Base-by-base conservation (phyloP, 2,329 filamentous ascomycete genomes). In the Geoglossum cookeanum region DNA sequence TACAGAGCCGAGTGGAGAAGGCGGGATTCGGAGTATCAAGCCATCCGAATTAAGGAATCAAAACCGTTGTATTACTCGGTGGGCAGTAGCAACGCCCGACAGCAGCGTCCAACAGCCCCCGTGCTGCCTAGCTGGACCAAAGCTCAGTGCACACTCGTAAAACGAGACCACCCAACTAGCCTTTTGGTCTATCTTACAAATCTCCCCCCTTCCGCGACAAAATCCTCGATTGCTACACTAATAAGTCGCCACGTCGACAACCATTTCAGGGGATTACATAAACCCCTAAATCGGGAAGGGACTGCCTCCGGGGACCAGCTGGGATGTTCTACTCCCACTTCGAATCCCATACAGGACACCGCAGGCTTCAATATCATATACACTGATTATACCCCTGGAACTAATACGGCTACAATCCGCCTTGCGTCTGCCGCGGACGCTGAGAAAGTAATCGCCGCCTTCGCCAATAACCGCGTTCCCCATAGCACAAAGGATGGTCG, bases 111-210 rank as follows among this genome's bases (percentile, higher is more conserved):
- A 6, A 22, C 49, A 8, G 8, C 29, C 32, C 49, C 13, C 13
- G 3, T 15, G 17, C 3, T 9, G n/a, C 47, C 32, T 27, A 59
- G 45, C 4, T 11, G 30, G 30, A 15, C 58, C 29, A 7, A 17
- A 53, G 45, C 15, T 17, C 56, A 52, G 44, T 13, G 30, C 22
- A 9, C 30, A 17, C 27, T 30, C 29, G 6, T 27, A 17, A 30
- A 37, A 13, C 29, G 45, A 32, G 33, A 55, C 30, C 59, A 60
- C 35, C 42, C 58, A 33, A 49, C 5, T 1, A 60, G 61, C 15
- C 30, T 63, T 37, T 61, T 63, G 52, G 58, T 63, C 55, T 59
- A 59, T 13, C 55, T 63, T 48, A 55, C 39, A n/a, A 62, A 62
- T 56, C 37, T 62, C 9, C 57, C 60, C 27, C 57, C 59, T 7